Evolutionary conservation across 139 green algal genomes (phyloP).

Genomic region (Pseudopediastrum boryanum): DNA sequence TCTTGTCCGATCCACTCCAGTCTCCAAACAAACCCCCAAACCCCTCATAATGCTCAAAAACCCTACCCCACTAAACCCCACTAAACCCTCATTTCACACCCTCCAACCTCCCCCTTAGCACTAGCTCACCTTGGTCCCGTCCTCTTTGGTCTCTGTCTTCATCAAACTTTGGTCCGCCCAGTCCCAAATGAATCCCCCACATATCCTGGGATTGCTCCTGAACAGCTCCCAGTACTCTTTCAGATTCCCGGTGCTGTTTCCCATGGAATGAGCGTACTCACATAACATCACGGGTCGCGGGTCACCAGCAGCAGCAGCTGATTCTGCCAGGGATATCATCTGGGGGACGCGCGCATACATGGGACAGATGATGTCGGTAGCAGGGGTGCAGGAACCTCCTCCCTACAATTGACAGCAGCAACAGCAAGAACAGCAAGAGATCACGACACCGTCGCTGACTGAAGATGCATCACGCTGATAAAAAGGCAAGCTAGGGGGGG

Average conservation of each 20-base stretch:
- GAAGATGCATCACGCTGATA: too few species aligned
- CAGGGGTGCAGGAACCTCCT: conserved; percentile 81
- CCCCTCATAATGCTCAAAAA: too few species aligned
- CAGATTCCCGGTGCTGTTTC: conserved; percentile 95
- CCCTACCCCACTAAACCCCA: too few species aligned
- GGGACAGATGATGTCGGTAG: conserved; percentile 95
- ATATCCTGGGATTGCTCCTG: conserved; percentile 39
- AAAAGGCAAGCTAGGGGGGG: too few species aligned
- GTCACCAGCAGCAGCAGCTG: conserved; percentile 38
- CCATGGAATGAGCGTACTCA: conserved; percentile 98
- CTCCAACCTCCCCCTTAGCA: too few species aligned
- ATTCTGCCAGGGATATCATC: conserved; percentile 20
- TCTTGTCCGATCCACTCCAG: too few species aligned
- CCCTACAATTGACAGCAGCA: conserved; percentile 56
- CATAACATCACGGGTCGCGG: conserved; percentile 92
- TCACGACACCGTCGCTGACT: too few species aligned
- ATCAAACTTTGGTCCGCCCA: conserved; percentile 94
- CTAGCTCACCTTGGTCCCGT: conserved; percentile 31
- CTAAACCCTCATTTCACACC: too few species aligned
- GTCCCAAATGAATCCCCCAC: conserved; percentile 97
- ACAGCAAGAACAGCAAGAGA: background rate
- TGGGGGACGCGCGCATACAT: conserved; percentile 85
- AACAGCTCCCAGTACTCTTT: conserved; percentile 90
- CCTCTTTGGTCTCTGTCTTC: conserved; percentile 18
- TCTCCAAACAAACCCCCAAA: too few species aligned